These are phyloP conservation scores for Pseudozyma flocculosa DNA, from an alignment of 1,284 basidiomycete species.

Conservation along the genomic window DNA sequence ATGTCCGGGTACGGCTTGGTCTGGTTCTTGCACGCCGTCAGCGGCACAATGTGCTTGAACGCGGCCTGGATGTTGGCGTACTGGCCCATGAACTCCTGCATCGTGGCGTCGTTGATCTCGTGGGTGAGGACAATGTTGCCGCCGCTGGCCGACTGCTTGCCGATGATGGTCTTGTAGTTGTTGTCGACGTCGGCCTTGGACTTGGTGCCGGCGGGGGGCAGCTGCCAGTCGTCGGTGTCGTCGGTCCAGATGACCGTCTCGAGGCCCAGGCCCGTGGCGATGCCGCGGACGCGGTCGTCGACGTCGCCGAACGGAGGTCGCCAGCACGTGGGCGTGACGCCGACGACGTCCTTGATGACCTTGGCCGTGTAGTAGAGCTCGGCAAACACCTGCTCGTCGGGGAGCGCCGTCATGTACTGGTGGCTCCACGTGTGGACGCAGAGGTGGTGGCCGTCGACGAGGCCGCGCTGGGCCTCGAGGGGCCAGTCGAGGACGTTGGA, in stretches of 20 bases:
- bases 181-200: conserved; percentile 56
- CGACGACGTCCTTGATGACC: conserved; percentile 62
- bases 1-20: conserved; percentile 61
- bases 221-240: conserved; percentile 61
- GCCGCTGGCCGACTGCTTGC: conserved; percentile 58
- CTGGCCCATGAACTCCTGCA: conserved; percentile 47
- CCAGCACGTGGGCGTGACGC: conserved; percentile 62
- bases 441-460: conserved; percentile 52
- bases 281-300: conserved; percentile 63
- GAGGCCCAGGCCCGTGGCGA: conserved; percentile 62
- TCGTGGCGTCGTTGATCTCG: conserved; percentile 53
- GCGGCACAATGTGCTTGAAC: conserved; percentile 54
- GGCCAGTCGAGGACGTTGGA: conserved; percentile 65
- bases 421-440: conserved; percentile 60
- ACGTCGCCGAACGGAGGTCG: conserved; percentile 62
- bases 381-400: conserved; percentile 63
- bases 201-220: conserved; percentile 50
- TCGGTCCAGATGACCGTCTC: conserved; percentile 63
- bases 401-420: conserved; percentile 62
- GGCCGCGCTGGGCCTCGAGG: conserved; percentile 62
- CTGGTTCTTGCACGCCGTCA: conserved; percentile 54
- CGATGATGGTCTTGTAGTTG: conserved; percentile 61
- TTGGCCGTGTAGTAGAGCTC: conserved; percentile 64
- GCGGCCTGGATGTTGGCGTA: conserved; percentile 43
- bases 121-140: conserved; percentile 55